Evolutionary conservation across 352 stramenopile genomes (phyloP).

Genomic region (Hyaloperonospora brassicae): DNA sequence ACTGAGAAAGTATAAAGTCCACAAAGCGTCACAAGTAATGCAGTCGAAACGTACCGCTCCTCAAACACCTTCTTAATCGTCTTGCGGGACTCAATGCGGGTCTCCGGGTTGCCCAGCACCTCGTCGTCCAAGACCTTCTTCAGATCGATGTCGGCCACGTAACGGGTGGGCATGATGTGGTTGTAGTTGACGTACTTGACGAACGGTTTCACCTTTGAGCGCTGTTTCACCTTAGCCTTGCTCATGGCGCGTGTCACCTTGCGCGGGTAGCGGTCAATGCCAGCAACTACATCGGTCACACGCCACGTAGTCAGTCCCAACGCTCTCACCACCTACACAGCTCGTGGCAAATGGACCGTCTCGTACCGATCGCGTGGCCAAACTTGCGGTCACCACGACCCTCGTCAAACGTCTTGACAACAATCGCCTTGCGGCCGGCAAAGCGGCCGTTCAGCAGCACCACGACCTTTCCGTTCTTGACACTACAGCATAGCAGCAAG

Average conservation of each 20-base stretch:
- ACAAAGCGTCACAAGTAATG: not conserved
- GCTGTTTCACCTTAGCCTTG: constrained; percentile 96
- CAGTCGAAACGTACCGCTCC: constrained; percentile 82
- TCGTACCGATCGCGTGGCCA: constrained; percentile 90
- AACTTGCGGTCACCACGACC: constrained; percentile 95
- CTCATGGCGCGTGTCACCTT: constrained; percentile 97
- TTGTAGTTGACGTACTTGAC: constrained; percentile 99
- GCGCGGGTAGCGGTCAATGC: constrained; percentile 92
- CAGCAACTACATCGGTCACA: constrained; percentile 65
- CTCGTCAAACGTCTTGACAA: constrained; percentile 98
- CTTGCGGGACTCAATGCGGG: constrained; percentile 91
- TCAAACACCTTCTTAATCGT: constrained; percentile 99
- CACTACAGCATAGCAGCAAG: constrained; percentile 41
- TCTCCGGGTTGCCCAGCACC: constrained; percentile 76
- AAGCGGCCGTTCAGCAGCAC: constrained; percentile 98
- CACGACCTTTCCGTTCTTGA: constrained; percentile 99
- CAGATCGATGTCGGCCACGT: constrained; percentile 98
- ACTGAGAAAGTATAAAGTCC: not conserved
- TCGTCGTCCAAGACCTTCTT: constrained; percentile 96
- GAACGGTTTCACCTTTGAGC: constrained; percentile 98
- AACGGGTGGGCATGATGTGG: constrained; percentile 99
- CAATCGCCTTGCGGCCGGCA: constrained; percentile 98
- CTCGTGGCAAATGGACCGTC: too few relatives aligned
- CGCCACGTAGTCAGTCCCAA: not conserved
- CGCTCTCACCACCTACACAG: too few relatives aligned